Base-by-base conservation (phyloP, 306 rosid species). In the Dalbergia cochinchinensis region DNA sequence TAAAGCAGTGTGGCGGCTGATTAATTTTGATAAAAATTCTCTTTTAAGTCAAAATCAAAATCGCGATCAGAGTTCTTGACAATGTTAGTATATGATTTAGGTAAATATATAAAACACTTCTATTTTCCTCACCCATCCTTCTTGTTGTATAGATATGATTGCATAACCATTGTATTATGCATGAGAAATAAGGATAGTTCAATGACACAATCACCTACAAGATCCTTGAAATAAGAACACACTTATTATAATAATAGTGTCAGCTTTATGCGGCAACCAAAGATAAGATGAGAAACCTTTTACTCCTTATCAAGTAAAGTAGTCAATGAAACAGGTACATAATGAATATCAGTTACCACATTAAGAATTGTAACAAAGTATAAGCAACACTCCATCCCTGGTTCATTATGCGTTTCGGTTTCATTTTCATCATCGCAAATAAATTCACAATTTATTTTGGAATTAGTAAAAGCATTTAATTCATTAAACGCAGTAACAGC, bases 401-500 rank as follows among this genome's bases (percentile, higher is more conserved):
- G 55, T 41, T 50, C 22, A 34, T 62, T 37, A 71, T 63, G 34
- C 26, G 58, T 61, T 74, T 44, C 61, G 45, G 48, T n/a, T 47
- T 57, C 47, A 74, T 62, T 74, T 62, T 54, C 39, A 73, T 65
- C 66, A 65, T 45, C 20, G 48, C 22, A 44, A 65, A 45, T 55
- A n/a, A 55, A 72, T 53, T 41, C 74, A 65, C 12, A 53, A 65
- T 54, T 42, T 42, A 35, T 80, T 73, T 72, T 72, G 13, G 47
- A 54, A 15, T 31, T 41, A 64, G n/a, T 73, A 13, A 65, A 58
- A 53, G 45, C 70, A 65, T 65, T 26, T 42, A 81, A 66, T 73
- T 54, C 69, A 33, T 16, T 5, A 4, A 42, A 55, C 22, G 11
- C 69, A 73, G 69, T 54, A 45, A 51, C 75, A 31, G 71, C 61